Evolutionary conservation across 2,329 filamentous ascomycete genomes (phyloP), one percentile per base, ranked within the genome.

Genomic region (Thielaviopsis musarum): DNA sequence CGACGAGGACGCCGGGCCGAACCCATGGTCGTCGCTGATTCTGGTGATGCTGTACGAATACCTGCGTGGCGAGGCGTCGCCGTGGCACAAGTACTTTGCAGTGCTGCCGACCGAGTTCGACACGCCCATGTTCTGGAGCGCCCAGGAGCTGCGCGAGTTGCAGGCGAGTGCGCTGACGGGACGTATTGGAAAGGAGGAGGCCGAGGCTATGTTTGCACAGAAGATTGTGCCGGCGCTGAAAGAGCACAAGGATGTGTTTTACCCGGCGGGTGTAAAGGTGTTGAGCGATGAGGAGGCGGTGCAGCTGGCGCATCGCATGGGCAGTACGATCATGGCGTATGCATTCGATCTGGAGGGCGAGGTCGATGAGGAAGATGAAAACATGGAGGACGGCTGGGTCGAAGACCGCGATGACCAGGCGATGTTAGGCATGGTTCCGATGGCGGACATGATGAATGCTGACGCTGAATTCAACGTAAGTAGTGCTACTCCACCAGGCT

Each of bases 391-490:
- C 24, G 82, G 80, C 52, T 85, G 84, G 74, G 76, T 85, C 1
- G 82, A 84, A 60, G 83, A 86, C 59, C 76, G 77, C 56, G 76
- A 83, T 2, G 75, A 74, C 9, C 75, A 75, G 63, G 72, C 74
- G 0, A 72, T 78, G 68, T 88, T 95, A 71, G 90, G 87, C 57
- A 93, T 95, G 88, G 86, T 95, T 0, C 89, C 90, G 1, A 80
- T 96, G 74, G 90, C 90, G 1, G 91, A 95, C 68, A 84, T 95
- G 67, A 76, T 96, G 34, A 95, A 95, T 66, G 88, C 90, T 0
- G 88, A 95, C 68, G 89, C 87, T 4, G 83, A 89, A 64, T 93
- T 93, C 70, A 95, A 95, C 65, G 76, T 69, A 41, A 45, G 26
- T 52, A 52, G 22, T 7, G 53, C 10, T 6, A 5, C 6, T 30